Conservation (phyloP, 805 yeast genomes). For the Metschnikowia hibisci region DNA sequence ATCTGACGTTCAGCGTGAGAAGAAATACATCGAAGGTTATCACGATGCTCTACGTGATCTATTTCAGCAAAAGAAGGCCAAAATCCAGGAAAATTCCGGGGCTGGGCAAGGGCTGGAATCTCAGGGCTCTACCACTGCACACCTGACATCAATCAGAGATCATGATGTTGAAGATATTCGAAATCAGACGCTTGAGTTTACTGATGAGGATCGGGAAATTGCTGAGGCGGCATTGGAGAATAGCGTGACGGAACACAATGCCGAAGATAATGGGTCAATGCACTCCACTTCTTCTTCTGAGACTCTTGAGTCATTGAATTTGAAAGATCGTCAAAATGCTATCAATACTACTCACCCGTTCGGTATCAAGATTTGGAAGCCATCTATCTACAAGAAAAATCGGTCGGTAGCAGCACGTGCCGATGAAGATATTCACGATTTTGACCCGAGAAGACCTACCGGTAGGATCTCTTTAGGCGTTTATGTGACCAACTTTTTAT, state of each 20-base stretch:
- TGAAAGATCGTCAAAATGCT: constrained; percentile 91
- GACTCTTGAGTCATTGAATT: constrained; percentile 78
- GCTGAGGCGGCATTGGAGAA: constrained; percentile 14
- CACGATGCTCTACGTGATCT: constrained; percentile 59
- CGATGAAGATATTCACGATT: constrained; percentile 88
- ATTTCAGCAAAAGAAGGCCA: constrained; percentile 20
- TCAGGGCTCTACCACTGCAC: not conserved
- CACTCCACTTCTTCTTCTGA: constrained; percentile 33
- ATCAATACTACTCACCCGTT: constrained; percentile 96
- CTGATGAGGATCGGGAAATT: constrained; percentile 1
- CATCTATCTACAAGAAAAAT: constrained; percentile 88
- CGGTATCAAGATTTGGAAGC: constrained; percentile 98
- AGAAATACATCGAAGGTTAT: constrained; percentile 63
- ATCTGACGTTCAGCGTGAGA: constrained; percentile 40
- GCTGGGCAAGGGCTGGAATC: constrained; percentile 6
- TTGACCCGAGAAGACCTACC: constrained; percentile 41
- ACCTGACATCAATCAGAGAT: not conserved
- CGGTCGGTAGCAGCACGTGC: constrained; percentile 91
- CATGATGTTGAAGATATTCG: constrained; percentile 7
- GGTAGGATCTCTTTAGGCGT: constrained; percentile 60
- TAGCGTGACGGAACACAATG: constrained; percentile 10
- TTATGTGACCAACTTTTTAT: constrained; percentile 60
- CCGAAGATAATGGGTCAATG: constrained; percentile 24
- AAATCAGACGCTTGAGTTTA: constrained; percentile 7
- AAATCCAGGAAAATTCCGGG: constrained; percentile 8